Base-by-base conservation (phyloP, 2,329 filamentous ascomycete species). In the Elsinoe perseae region DNA sequence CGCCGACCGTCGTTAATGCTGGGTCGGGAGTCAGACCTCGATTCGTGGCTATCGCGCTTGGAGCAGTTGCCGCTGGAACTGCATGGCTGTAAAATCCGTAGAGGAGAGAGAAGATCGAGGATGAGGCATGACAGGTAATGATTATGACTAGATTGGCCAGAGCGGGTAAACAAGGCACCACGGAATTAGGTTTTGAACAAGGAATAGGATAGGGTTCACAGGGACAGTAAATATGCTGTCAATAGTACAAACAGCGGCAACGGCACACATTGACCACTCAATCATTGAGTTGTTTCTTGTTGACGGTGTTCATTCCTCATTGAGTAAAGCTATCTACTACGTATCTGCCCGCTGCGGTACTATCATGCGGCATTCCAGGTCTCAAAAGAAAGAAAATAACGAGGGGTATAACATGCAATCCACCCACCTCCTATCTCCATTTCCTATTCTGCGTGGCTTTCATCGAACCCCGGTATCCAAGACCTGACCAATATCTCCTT, bases 391-490 rank as follows among this genome's bases (percentile, higher is more conserved):
- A 44, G 6, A 6, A 25, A 44, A 36, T 23, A 44, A 25, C 40
- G 40, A 44, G 40, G 40, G 40, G 40, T 44, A 44, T 44, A 44
- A 23, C 40, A 44, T 44, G 40, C 40, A 44, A 44, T 12, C 40
- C 21, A n/a, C 34, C 34, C 6, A n/a, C n/a, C n/a, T 38, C 34
- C 4, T 38, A 5, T 44, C 40, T 43, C 18, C 36, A n/a, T 10
- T 23, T 10, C 40, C 18, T 23, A 12, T 25, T 21, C 40, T 23
- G 4, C 9, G 20, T 20, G 10, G 2, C 3, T 14, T 14, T 30
- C 44, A 28, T 32, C 20, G 3, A 18, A 6, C 16, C 27, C 44
- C 14, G 14, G 12, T 23, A 14, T 18, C 27, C 25, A 50, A 32
- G 12, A n/a, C 12, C 21, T 27, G n/a, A 12, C 44, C 44, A 50